Percentiles rank a stretch among this genome's conserved stretches.
phyloP scores from a whole-genome alignment of 2,329 filamentous ascomycete species.

The Fusarium xylarioides region DNA sequence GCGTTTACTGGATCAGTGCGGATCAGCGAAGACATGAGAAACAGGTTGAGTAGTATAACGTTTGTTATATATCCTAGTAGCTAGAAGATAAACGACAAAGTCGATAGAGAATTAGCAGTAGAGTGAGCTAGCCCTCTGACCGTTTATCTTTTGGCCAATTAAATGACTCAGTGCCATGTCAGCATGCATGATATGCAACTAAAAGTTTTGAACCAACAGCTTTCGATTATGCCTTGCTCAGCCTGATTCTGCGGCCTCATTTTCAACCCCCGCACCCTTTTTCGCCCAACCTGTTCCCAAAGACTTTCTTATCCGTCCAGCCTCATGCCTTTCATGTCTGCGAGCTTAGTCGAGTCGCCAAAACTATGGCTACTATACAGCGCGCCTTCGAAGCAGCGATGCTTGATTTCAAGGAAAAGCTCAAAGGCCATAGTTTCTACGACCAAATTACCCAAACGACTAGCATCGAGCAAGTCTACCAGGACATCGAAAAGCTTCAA shows the following conservation, averaged over 20 bases:
- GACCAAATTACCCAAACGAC: background rate
- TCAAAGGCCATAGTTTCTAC: background rate
- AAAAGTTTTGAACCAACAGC: background rate
- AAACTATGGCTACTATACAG: background rate
- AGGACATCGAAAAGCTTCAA: background rate
- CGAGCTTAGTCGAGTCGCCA: too few relatives aligned
- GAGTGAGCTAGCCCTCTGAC: too few relatives aligned
- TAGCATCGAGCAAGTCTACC: background rate
- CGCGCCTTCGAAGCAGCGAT: background rate
- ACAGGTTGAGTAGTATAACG: constrained; percentile 4
- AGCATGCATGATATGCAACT: background rate
- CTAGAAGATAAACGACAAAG: too few relatives aligned
- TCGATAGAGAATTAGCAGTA: too few relatives aligned
- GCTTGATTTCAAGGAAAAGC: background rate
- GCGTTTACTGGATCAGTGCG: constrained; percentile 13
- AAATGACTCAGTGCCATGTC: too few relatives aligned
- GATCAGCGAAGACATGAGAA: constrained; percentile 11
- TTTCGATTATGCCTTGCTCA: background rate
- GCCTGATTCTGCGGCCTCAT: background rate
- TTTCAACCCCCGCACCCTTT: background rate
- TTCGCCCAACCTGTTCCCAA: too few relatives aligned
- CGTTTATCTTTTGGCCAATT: too few relatives aligned
- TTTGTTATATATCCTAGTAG: too few relatives aligned
- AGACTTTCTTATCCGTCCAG: too few relatives aligned
- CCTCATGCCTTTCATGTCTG: too few relatives aligned